Evolutionary conservation across 306 rosid species (phyloP).

Genomic region (cucumber (Cucumis sativus)): Cucumber_9930_V3 NC_026657.2:9707001-9707500

Average conservation of each 20-base stretch:
- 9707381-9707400: background rate
- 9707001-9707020: background rate
- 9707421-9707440: background rate
- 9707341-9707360: background rate
- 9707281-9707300: conserved; percentile 79
- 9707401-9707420: background rate
- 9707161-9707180: conserved; percentile 1
- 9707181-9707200: background rate
- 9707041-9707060: conserved; percentile 11
- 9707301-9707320: conserved; percentile 6
- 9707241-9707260: conserved; percentile 53
- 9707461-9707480: background rate
- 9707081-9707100: conserved; percentile 65
- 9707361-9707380: background rate
- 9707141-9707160: conserved; percentile 47
- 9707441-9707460: background rate
- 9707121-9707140: conserved; percentile 84
- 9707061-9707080: conserved; percentile 82
- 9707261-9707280: conserved; percentile 56
- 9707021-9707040: background rate
- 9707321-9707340: background rate
- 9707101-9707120: conserved; percentile 74
- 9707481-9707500: background rate
- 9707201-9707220: conserved; percentile 41
- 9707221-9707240: conserved; percentile 49